phyloP scores from a whole-genome alignment of 2,329 filamentous ascomycete species.

The Alternaria sp. region DNA sequence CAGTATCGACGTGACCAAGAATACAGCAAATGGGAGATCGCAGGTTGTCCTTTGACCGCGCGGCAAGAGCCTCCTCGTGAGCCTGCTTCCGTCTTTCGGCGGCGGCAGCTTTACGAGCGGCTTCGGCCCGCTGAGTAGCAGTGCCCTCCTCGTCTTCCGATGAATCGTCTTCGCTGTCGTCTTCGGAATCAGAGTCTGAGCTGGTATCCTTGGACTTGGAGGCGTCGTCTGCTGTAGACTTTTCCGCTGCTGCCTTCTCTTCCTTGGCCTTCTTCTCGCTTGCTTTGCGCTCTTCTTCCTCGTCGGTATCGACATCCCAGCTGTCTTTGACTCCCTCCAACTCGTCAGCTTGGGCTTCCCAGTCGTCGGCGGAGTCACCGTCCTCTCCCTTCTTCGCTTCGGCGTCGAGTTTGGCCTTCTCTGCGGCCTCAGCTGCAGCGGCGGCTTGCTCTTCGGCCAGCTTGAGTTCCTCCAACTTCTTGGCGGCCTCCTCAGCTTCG shows the following conservation, averaged over 20 bases:
- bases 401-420: constrained; percentile 61
- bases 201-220: constrained; percentile 23
- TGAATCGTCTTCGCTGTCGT: constrained; percentile 62
- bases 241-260: constrained; percentile 34
- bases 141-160: constrained; percentile 75
- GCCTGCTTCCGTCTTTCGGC: constrained; percentile 87
- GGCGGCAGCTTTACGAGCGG: constrained; percentile 83
- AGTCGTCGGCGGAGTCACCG: constrained; percentile 75
- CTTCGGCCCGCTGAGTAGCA: constrained; percentile 74
- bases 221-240: constrained; percentile 37
- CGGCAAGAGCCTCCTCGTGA: constrained; percentile 88
- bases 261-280: constrained; percentile 32
- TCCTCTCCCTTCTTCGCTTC: constrained; percentile 68
- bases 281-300: constrained; percentile 62
- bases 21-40: constrained; percentile 99
- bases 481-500: constrained; percentile 62
- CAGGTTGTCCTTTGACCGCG: constrained; percentile 90
- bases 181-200: constrained; percentile 50
- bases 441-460: constrained; percentile 71
- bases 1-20: constrained; percentile 98
- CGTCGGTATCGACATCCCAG: constrained; percentile 88
- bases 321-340: constrained; percentile 86
- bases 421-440: constrained; percentile 77
- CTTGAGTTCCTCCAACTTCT: constrained; percentile 62
- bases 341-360: constrained; percentile 79